Evolutionary conservation across 352 stramenopile genomes (phyloP).

Genomic region (Globisporangium uncinulatum): DNA sequence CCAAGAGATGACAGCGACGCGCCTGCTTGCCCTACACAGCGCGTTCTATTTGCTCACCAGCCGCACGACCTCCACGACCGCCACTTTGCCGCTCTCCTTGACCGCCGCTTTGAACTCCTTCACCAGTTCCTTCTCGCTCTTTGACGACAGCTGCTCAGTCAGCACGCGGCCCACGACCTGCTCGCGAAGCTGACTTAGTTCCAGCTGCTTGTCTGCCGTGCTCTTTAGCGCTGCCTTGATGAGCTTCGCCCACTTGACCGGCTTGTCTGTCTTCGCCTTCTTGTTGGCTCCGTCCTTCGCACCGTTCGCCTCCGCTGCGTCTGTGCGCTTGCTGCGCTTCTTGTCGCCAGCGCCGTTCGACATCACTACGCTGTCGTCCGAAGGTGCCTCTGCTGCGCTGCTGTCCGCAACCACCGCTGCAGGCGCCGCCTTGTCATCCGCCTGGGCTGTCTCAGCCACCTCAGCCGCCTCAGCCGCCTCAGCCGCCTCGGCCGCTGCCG

Average conservation of each 20-base stretch:
- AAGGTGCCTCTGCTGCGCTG: background rate
- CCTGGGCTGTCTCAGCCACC: slow-evolving; percentile 17
- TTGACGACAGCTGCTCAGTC: slow-evolving; percentile 34
- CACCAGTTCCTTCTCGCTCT: slow-evolving; percentile 61
- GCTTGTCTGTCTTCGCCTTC: slow-evolving; percentile 27
- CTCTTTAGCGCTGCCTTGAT: slow-evolving; percentile 55
- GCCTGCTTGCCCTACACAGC: too few species aligned
- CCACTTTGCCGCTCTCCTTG: slow-evolving; percentile 30
- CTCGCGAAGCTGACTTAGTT: slow-evolving; percentile 42
- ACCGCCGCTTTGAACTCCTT: slow-evolving; percentile 56
- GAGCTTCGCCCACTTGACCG: slow-evolving; percentile 69
- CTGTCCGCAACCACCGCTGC: slow-evolving; percentile 6
- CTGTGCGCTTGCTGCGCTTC: slow-evolving; percentile 37
- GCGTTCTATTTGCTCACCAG: slow-evolving; percentile 17
- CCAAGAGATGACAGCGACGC: too few species aligned
- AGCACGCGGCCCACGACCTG: slow-evolving; percentile 41
- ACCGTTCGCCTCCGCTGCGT: slow-evolving; percentile 8
- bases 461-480: slow-evolving; percentile 2
- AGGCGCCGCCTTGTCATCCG: slow-evolving; percentile 41
- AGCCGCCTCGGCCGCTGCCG: slow-evolving; percentile 18
- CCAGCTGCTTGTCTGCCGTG: slow-evolving; percentile 34
- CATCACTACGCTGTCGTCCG: slow-evolving; percentile 3
- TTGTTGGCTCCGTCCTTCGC: slow-evolving; percentile 43
- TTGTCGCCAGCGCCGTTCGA: slow-evolving; percentile 20
- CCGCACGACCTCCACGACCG: slow-evolving; percentile 46